A percentile compares a stretch with the other conserved stretches of the same genome.
phyloP scores from a whole-genome alignment of 2,329 filamentous ascomycete genomes.

The Orbilia brochopaga region DNA sequence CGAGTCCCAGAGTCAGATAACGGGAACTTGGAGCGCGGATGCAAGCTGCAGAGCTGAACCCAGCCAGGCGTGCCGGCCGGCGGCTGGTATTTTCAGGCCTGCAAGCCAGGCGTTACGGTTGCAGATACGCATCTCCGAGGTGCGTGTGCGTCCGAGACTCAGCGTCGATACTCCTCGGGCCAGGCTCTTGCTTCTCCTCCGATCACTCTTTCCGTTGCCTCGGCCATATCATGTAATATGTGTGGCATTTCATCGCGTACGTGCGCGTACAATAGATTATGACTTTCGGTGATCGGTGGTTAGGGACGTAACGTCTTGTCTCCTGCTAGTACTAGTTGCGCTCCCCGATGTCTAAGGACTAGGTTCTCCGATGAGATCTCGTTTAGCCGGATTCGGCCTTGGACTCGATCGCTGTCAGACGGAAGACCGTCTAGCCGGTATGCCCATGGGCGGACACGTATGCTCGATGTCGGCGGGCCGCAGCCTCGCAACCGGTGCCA shows the following conservation, averaged over 20 bases:
- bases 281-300: neutral
- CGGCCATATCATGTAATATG: neutral
- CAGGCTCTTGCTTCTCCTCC: neutral
- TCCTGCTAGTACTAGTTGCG: neutral
- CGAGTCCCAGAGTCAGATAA: slow-evolving; percentile 22
- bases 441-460: neutral
- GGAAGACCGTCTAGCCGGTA: too few species aligned
- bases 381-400: too few species aligned
- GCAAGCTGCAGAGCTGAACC: slow-evolving; percentile 11
- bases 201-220: too few species aligned
- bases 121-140: neutral
- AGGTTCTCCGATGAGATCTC: too few species aligned
- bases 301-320: neutral
- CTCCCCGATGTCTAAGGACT: too few species aligned
- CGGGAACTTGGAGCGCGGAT: slow-evolving; percentile 20
- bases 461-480: neutral
- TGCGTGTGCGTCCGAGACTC: neutral
- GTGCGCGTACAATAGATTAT: neutral
- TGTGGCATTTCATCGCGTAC: neutral
- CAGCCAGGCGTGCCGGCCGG: neutral
- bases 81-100: slow-evolving; percentile 8
- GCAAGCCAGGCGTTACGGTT: slow-evolving; percentile 8
- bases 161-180: neutral
- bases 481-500: neutral
- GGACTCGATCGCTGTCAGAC: too few species aligned